phyloP scores from a whole-genome alignment of 2,329 filamentous ascomycete species.

The Aspergillus latus region DNA sequence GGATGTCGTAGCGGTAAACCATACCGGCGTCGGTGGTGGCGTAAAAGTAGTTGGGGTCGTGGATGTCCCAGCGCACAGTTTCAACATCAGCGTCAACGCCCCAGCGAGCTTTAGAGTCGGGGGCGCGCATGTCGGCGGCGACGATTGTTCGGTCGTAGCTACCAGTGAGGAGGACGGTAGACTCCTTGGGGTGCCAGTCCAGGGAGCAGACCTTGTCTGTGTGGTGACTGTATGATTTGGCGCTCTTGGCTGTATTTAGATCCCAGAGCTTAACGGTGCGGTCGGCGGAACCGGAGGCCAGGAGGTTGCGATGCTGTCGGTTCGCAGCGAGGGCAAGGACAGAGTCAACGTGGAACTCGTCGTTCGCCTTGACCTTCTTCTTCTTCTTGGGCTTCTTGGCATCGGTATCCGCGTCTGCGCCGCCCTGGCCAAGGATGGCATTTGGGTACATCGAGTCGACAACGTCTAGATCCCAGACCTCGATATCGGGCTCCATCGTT shows the following conservation, averaged over 20 bases:
- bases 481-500: slow-evolving; percentile 97
- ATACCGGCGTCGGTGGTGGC: slow-evolving; percentile 90
- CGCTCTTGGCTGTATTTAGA: slow-evolving; percentile 84
- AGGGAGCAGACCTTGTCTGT: slow-evolving; percentile 97
- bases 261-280: slow-evolving; percentile 99
- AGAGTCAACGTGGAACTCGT: slow-evolving; percentile 90
- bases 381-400: slow-evolving; percentile 76
- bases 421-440: slow-evolving; percentile 81
- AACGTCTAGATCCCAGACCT: slow-evolving; percentile 95
- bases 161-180: slow-evolving; percentile 85
- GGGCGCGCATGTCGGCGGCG: slow-evolving; percentile 93
- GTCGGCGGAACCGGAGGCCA: slow-evolving; percentile 93
- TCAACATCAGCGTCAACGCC: slow-evolving; percentile 96
- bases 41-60: slow-evolving; percentile 91
- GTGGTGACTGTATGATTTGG: slow-evolving; percentile 93
- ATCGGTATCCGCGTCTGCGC: slow-evolving; percentile 44
- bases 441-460: slow-evolving; percentile 98
- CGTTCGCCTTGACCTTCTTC: slow-evolving; percentile 84
- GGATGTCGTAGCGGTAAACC: slow-evolving; percentile 87
- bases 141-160: slow-evolving; percentile 94
- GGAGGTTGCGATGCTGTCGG: slow-evolving; percentile 86
- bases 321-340: slow-evolving; percentile 90
- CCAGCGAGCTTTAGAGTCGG: slow-evolving; percentile 81
- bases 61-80: slow-evolving; percentile 87
- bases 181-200: slow-evolving; percentile 85